phyloP scores from a whole-genome alignment of 306 rosid genomes.

The Cucurbita pepo region DNA sequence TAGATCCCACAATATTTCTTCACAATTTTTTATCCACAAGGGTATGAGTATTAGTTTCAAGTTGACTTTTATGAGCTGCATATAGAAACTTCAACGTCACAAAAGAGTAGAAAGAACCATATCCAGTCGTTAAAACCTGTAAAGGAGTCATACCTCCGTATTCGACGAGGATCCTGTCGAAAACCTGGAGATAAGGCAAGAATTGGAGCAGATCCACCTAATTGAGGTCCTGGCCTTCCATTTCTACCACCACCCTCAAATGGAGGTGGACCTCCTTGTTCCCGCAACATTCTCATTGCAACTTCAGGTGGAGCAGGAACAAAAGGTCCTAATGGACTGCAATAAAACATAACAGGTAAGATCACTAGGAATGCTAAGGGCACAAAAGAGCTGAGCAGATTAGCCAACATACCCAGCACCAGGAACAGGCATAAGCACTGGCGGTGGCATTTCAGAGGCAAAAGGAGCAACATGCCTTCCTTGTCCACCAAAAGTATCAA shows the following conservation, averaged over 20 bases:
- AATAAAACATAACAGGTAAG: conserved; percentile 10
- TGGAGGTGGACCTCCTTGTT: conserved; percentile 88
- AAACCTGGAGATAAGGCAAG: conserved; percentile 60
- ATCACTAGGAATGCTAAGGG: background rate
- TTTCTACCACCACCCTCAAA: conserved; percentile 65
- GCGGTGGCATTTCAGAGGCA: conserved; percentile 80
- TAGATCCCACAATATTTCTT: background rate
- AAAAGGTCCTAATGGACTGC: conserved; percentile 95
- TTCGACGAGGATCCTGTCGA: conserved; percentile 78
- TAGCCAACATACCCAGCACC: conserved; percentile 81
- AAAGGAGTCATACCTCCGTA: conserved; percentile 50
- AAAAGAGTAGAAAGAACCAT: background rate
- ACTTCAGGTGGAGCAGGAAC: conserved; percentile 99
- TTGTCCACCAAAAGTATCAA: conserved; percentile 57
- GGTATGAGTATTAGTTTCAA: background rate
- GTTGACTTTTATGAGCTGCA: background rate
- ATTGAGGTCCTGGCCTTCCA: conserved; percentile 56
- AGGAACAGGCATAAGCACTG: conserved; percentile 96
- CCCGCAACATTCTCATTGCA: conserved; percentile 96
- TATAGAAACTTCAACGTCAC: background rate
- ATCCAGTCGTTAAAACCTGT: background rate
- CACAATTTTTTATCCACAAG: background rate
- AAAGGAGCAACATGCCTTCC: conserved; percentile 50
- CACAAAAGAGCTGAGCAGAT: background rate
- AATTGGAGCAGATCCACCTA: conserved; percentile 75